Evolutionary conservation across 2,329 filamentous ascomycete species (phyloP).

Genomic region (Claviceps sp.): DNA sequence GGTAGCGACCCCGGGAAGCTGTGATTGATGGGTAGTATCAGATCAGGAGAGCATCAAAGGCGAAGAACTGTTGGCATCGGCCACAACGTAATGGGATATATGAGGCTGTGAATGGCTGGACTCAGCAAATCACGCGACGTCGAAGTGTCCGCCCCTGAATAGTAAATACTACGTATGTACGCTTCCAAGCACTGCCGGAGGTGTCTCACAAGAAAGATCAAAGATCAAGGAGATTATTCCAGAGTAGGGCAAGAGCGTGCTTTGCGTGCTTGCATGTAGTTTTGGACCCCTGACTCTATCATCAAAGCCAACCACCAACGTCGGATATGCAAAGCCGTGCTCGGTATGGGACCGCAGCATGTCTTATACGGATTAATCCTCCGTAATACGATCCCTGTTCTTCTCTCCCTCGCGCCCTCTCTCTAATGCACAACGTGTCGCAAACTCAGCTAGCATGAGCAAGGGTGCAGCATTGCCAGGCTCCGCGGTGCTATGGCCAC

Average conservation of each 20-base stretch:
- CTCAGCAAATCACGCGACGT: slow-evolving; percentile 3
- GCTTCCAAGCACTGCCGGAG: slow-evolving; percentile 1
- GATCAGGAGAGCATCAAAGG: neutral
- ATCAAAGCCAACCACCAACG: neutral
- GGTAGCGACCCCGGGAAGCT: slow-evolving; percentile 1
- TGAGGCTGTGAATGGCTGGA: slow-evolving; percentile 5
- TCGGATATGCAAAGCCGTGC: neutral
- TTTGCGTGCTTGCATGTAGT: neutral
- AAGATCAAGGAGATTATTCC: neutral
- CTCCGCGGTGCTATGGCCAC: slow-evolving; percentile 9
- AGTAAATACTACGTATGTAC: neutral
- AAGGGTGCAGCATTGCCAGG: slow-evolving; percentile 10
- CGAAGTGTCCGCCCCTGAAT: slow-evolving; percentile 1
- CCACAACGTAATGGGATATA: slow-evolving; percentile 3
- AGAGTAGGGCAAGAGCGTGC: neutral
- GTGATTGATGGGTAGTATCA: slow-evolving; percentile 1
- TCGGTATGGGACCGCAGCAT: slow-evolving; percentile 1
- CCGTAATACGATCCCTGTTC: neutral
- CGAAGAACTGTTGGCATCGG: neutral
- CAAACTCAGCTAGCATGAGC: slow-evolving; percentile 6
- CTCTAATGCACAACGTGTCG: slow-evolving; percentile 3
- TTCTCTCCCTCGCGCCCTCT: neutral
- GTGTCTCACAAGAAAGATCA: slow-evolving; percentile 2
- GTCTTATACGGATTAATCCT: neutral
- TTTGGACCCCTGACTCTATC: slow-evolving; percentile 1